Conservation (phyloP, 192 early-diverging fungal species). For the Allomyces javanicus region DNA sequence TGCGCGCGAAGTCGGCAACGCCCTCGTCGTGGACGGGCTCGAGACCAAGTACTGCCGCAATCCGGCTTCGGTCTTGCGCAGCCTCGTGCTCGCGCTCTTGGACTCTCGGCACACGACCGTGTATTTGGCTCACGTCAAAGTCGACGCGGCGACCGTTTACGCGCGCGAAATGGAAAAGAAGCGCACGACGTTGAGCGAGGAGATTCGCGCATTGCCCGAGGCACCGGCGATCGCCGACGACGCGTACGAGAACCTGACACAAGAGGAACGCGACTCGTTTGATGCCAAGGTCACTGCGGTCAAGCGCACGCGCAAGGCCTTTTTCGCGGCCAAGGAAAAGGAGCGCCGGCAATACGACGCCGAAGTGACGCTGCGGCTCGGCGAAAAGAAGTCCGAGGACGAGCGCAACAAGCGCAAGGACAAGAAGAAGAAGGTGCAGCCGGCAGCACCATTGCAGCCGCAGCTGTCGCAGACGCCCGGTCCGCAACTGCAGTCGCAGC, state of each 20-base stretch:
- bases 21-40: conserved; percentile 31
- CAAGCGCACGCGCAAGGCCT: conserved; percentile 20
- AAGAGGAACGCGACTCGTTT: conserved; percentile 22
- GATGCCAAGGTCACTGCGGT: conserved; percentile 21
- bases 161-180: conserved; percentile 19
- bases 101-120: conserved; percentile 16
- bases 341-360: conserved; percentile 8
- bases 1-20: conserved; percentile 19
- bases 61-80: conserved; percentile 12
- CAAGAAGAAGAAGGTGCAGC: conserved; percentile 15
- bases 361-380: conserved; percentile 6
- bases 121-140: conserved; percentile 15
- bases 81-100: conserved; percentile 11
- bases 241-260: conserved; percentile 30
- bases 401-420: conserved; percentile 12
- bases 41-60: conserved; percentile 23
- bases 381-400: conserved; percentile 31
- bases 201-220: conserved; percentile 13
- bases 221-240: conserved; percentile 27
- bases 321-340: conserved; percentile 26
- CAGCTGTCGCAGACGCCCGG: neutral
- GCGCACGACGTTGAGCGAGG: conserved; percentile 14
- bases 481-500: conserved; percentile 3
- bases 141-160: conserved; percentile 20
- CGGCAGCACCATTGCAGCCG: too few relatives aligned